These are phyloP conservation scores for Trametes coccinea DNA, from an alignment of 768 basidiomycete species.

Conservation along the genomic window DNA sequence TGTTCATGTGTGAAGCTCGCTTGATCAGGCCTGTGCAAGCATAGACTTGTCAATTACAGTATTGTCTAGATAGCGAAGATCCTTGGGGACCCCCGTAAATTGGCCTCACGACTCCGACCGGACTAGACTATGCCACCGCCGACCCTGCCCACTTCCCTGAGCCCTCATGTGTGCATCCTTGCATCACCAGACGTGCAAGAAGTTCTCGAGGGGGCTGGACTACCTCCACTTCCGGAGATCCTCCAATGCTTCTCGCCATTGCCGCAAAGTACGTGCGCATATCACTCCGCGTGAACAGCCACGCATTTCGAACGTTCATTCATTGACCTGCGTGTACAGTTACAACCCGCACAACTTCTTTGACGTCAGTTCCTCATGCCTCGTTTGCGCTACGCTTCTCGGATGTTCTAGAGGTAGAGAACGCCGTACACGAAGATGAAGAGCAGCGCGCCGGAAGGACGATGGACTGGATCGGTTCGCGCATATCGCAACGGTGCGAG, in stretches of 20 bases:
- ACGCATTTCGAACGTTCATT: constrained; percentile 6
- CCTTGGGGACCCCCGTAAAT: neutral
- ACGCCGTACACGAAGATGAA: constrained; percentile 76
- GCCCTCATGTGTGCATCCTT: constrained; percentile 78
- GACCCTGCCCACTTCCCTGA: constrained; percentile 68
- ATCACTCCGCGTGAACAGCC: neutral
- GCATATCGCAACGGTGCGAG: constrained; percentile 60
- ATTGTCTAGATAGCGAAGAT: neutral
- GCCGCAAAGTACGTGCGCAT: constrained; percentile 61
- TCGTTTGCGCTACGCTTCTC: constrained; percentile 81
- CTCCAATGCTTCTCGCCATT: constrained; percentile 85
- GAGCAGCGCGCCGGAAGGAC: constrained; percentile 74
- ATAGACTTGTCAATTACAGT: neutral
- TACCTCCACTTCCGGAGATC: constrained; percentile 72
- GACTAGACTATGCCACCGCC: constrained; percentile 43
- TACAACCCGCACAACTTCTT: constrained; percentile 73
- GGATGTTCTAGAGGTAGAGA: constrained; percentile 68
- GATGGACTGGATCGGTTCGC: constrained; percentile 84
- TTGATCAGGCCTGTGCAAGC: neutral
- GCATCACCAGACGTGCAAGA: constrained; percentile 69
- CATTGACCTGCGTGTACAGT: constrained; percentile 44
- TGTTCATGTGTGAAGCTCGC: neutral
- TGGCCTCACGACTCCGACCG: neutral
- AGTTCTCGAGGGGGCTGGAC: constrained; percentile 54
- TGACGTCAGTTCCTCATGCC: constrained; percentile 67